Evolutionary conservation across 345 rosid genomes (phyloP).

Genomic region (Capsella bursapastoris): DNA sequence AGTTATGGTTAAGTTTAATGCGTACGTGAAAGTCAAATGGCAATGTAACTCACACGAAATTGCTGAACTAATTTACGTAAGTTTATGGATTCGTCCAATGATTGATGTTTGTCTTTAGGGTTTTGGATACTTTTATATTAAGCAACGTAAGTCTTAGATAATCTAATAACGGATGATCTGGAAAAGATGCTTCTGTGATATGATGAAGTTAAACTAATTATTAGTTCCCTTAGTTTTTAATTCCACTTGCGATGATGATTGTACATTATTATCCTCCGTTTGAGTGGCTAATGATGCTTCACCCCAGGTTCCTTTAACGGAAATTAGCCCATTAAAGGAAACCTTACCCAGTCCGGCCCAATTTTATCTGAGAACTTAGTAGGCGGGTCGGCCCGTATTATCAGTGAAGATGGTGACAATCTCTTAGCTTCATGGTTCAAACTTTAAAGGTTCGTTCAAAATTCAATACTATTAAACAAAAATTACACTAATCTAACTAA

Average conservation of each 20-base stretch:
- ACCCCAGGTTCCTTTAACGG: neutral
- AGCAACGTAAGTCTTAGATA: constrained; percentile 29
- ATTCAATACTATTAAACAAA: neutral
- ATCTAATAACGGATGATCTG: constrained; percentile 21
- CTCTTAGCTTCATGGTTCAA: neutral
- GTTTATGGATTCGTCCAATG: constrained; percentile 28
- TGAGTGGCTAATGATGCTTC: constrained; percentile 13
- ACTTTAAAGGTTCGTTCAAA: neutral
- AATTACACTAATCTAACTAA: no score
- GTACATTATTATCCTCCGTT: neutral
- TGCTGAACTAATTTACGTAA: constrained; percentile 1
- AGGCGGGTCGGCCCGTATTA: neutral
- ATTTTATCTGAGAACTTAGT: neutral
- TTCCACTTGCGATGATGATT: neutral
- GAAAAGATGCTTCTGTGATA: constrained; percentile 24
- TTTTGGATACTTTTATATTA: constrained; percentile 8
- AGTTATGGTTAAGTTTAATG: constrained; percentile 26
- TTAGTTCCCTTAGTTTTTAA: constrained; percentile 10
- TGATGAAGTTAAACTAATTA: neutral
- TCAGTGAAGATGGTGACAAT: neutral
- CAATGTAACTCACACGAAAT: constrained; percentile 29
- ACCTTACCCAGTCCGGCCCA: constrained; percentile 16
- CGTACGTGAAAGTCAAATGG: constrained; percentile 33
- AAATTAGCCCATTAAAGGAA: constrained; percentile 4
- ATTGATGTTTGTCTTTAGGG: constrained; percentile 23